Base-by-base conservation (phyloP, 2,329 filamentous ascomycete species). In the Ceratocystiopsis brevicomis region DNA sequence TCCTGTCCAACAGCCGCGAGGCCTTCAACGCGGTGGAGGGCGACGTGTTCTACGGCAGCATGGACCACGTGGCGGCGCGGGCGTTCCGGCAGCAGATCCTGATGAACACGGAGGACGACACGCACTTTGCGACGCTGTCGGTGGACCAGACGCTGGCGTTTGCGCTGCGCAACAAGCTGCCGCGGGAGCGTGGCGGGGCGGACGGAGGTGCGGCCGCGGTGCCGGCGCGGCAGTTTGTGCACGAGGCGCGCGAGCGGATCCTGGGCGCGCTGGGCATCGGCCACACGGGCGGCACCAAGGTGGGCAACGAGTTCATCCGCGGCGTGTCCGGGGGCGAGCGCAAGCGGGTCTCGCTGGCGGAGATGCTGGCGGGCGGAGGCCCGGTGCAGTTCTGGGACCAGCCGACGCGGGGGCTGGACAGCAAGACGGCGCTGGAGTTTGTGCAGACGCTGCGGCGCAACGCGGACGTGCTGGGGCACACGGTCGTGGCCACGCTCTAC, bases 291-390 rank as follows among this genome's bases (percentile, higher is more conserved):
- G 64, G 71, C 37, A 82, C 78, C 0, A 73, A 73, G 49, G 74
- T 83, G 25, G 79, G 79, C 1, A 74, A 81, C 48, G 76, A 78
- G 47, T 69, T 73, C 32, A 65, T 81, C 9, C 68, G 77, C n/a
- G 61, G 61, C 13, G 67, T 79, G 2, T 73, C 67, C 16, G 75
- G 75, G 8, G 75, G 75, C 34, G 75, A 79, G 53, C 65, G 74
- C 47, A 84, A 86, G 59, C 74, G 81, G 55, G 81, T 86, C 4
- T 78, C 73, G 39, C 82, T 85, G 49, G 78, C 77, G 4, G 80
- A 85, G 57, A 78, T 78, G 9, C 71, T 81, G 46, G 67, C 69
- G 8, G 64, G 64, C 0, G 38, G 42, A 15, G 71, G 73, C 1
- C 75, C 69, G 36, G 63, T 73, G 1, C 77, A 82, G 55, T 78